Evolutionary conservation across 345 rosid species (phyloP).

Genomic region (Citrus hindsii): DNA sequence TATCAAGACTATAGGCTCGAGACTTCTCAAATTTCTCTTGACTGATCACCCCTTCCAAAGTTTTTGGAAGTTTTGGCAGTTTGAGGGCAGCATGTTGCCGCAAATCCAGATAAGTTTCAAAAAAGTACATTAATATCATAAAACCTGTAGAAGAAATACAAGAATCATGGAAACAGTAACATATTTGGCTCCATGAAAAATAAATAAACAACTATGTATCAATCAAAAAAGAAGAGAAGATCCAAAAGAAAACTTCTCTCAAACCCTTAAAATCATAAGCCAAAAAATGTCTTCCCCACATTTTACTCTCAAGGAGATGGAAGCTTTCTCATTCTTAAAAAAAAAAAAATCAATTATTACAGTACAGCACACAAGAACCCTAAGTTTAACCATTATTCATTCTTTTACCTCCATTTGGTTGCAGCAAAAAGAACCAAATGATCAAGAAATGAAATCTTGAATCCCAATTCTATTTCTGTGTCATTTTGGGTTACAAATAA

Average conservation of each 20-base stretch:
- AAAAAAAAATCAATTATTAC: background rate
- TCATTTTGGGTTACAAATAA: background rate
- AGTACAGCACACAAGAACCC: background rate
- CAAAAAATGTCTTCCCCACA: background rate
- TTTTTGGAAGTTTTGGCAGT: constrained; percentile 78
- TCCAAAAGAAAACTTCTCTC: background rate
- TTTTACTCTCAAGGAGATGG: background rate
- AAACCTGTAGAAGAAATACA: constrained; percentile 50
- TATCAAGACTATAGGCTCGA: constrained; percentile 93
- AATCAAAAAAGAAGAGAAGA: background rate
- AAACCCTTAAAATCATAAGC: background rate
- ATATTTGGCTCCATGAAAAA: background rate
- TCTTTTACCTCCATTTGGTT: background rate
- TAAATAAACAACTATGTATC: background rate
- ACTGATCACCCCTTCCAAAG: constrained; percentile 90
- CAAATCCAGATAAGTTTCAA: constrained; percentile 85
- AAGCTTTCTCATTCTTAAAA: background rate
- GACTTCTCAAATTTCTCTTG: constrained; percentile 90
- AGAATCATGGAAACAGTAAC: background rate
- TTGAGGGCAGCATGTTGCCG: constrained; percentile 83
- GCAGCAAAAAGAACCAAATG: background rate
- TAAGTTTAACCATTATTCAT: background rate
- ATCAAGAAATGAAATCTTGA: background rate
- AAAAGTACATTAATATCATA: constrained; percentile 83
- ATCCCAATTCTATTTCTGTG: background rate